Base-by-base conservation (phyloP, 176 grass and related monocot species). In the Secale cereale region DNA sequence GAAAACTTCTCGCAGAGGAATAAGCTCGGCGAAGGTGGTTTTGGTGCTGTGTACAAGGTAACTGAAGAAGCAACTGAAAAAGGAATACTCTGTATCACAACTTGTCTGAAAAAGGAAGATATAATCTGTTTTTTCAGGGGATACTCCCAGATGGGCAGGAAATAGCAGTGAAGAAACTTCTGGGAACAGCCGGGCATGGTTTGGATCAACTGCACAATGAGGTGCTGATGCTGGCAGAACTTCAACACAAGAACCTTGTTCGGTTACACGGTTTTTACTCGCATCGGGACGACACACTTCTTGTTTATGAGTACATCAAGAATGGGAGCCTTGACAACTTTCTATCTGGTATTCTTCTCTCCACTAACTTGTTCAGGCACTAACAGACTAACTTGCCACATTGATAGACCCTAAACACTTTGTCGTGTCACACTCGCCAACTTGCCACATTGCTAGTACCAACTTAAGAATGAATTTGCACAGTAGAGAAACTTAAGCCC, bases 241-340 rank as follows among this genome's bases (percentile, higher is more conserved):
- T 94, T 25, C 92, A 92, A 65, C 92, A 92, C 71, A n/a, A n/a
- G n/a, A n/a, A n/a, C n/a, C n/a, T n/a, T n/a, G n/a, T n/a, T n/a
- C n/a, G 73, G 2, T 87, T 92, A 65, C 66, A 85, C 0, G 92
- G 92, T 8, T 88, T 84, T 48, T 92, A 85, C 84, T 74, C 80
- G 4, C 33, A 79, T 59, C 71, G 14, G 27, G 36, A 83, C 1
- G 89, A 90, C 32, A 85, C 78, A 9, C 33, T 94, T 22, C 87
- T 94, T 33, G 89, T 94, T 40, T 94, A 94, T 10, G 92, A 94
- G n/a, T 81, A 89, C 10, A 79, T 94, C 20, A 71, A 52, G 46
- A 87, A 87, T 29, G 88, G 79, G 36, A 92, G 89, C 65, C 89
- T 89, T 6, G 89, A 94, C 67, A 82, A 61, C 46, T 77, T 92